These are phyloP conservation scores for Carex parvula DNA, from an alignment of 176 grass and related monocot genomes.

Conservation along the genomic window DNA sequence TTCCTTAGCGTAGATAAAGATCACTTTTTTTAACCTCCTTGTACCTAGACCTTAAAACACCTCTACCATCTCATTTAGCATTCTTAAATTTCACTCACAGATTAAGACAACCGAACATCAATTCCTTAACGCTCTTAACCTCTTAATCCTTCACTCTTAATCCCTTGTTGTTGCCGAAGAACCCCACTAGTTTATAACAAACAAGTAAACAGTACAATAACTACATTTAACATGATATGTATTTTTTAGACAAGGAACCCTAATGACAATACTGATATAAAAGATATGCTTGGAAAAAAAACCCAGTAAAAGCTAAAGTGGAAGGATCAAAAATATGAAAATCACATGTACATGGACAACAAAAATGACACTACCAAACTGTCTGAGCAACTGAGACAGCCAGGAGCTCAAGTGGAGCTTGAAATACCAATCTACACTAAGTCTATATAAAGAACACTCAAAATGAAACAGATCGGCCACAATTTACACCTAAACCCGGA, in stretches of 20 bases:
- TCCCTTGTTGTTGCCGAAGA: no score
- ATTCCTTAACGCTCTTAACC: no score
- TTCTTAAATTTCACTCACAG: no score
- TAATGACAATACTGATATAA: conserved; percentile 14
- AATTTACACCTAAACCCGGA: conserved; percentile 20
- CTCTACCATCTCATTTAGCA: no score
- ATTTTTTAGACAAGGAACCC: background rate
- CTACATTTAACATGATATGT: no score
- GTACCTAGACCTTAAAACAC: no score
- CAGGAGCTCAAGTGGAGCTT: conserved; percentile 26
- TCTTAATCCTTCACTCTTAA: no score
- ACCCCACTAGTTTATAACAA: no score
- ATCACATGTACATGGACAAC: conserved; percentile 21
- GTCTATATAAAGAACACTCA: conserved; percentile 32
- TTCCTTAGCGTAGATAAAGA: no score
- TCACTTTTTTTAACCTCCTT: no score
- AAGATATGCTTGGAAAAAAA: background rate
- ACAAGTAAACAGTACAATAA: background rate
- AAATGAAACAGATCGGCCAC: conserved; percentile 32
- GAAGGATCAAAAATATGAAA: background rate
- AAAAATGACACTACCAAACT: conserved; percentile 37
- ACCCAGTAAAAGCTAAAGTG: background rate
- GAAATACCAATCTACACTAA: conserved; percentile 53
- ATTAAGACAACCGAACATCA: no score
- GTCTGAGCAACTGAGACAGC: conserved; percentile 29